These are phyloP conservation scores for Podila minutissima DNA, from an alignment of 192 early-diverging fungal species.

Conservation along the genomic window DNA sequence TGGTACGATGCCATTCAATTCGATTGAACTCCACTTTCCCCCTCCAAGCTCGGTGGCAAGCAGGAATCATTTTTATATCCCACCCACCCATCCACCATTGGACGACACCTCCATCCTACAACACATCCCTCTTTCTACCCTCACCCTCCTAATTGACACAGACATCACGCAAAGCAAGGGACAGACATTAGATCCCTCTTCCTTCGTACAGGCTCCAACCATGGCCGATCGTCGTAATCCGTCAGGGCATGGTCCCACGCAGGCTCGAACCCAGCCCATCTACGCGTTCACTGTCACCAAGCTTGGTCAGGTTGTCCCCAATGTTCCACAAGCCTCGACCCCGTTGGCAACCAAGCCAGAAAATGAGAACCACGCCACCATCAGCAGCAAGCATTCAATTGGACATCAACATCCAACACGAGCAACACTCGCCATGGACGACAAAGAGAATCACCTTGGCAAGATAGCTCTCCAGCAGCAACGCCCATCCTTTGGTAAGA, in stretches of 20 bases:
- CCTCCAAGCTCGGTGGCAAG: no score
- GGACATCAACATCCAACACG: not conserved
- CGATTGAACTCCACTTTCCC: no score
- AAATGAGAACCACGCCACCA: not conserved
- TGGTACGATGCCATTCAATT: no score
- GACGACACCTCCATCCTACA: no score
- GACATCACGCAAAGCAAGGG: no score
- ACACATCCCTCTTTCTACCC: no score
- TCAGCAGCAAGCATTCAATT: no score
- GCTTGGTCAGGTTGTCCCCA: not conserved
- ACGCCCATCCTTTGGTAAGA: not conserved
- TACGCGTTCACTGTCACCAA: not conserved
- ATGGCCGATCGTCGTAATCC: not conserved
- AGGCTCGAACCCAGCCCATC: not conserved
- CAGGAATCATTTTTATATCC: no score
- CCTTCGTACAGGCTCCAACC: no score
- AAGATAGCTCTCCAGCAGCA: slow-evolving; percentile 3
- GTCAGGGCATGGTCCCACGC: not conserved
- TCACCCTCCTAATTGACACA: no score
- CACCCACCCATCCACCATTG: no score
- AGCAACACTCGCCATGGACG: not conserved
- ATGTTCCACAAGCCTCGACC: not conserved
- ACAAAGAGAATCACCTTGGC: not conserved
- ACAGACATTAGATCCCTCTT: no score
- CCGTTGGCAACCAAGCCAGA: not conserved